Evolutionary conservation across 1,284 basidiomycete genomes (phyloP), one percentile per base, ranked within the genome.

Genomic region (Ustilago curta): DNA sequence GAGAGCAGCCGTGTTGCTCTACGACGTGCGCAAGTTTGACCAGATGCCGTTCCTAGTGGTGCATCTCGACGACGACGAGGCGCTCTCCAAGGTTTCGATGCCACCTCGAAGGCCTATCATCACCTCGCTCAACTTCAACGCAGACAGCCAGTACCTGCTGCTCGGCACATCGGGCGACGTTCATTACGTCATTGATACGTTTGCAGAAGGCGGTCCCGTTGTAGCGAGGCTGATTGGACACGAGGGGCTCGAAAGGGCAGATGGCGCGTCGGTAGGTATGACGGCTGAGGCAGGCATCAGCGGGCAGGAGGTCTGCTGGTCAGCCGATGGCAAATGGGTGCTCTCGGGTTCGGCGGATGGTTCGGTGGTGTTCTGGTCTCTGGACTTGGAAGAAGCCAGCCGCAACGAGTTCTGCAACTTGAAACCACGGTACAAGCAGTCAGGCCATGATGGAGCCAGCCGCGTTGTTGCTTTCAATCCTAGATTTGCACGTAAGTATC

Each of bases 91-190:
- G 21, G 57, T 82, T 9, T 79, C 78, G 12, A 79, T 82, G 68
- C 82, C 82, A n/a, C 93, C 94, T 16, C 90, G 93, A n/a, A 89
- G 90, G 19, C 94, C 95, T 55, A 91, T 91, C 79, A 93, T 97
- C 88, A 97, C 97, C 1, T 95, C 93, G 4, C 87, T 97, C 70
- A 87, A 90, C 2, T 99, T 99, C 86, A 92, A 94, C 81, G 92
- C 94, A 80, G 66, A 71, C 18, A 95, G 94, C 50, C 92, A 93
- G 80, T 93, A 92, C 80, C 87, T 99, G 23, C 89, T 99, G 23
- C 91, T 97, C 18, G 96, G 96, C 42, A 98, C 97, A 61, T 93
- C 94, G 1, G 92, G 93, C 3, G 90, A 93, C 80, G 92, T 92
- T 3, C 97, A 99, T 85, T 99, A 98, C 82, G 88, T 99, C 55